These are phyloP conservation scores for Didymella sp. DNA, from an alignment of 2,329 filamentous ascomycete genomes.

Conservation along the genomic window DNA sequence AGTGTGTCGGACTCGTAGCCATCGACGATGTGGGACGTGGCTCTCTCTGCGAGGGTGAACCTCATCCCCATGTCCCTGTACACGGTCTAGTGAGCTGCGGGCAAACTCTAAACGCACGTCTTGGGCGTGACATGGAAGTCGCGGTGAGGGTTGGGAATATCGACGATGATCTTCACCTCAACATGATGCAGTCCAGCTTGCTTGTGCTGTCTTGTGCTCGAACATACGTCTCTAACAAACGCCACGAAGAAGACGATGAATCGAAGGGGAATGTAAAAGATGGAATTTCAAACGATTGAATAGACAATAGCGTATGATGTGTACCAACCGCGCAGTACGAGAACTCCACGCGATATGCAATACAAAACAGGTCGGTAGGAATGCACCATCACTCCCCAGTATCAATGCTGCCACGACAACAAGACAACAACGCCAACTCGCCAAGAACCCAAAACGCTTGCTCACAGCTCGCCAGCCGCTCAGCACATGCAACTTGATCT, in stretches of 20 bases:
- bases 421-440: constrained; percentile 1
- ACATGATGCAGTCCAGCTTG: too few relatives aligned
- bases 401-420: constrained; percentile 1
- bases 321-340: not conserved
- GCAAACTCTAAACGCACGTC: not conserved
- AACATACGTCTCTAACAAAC: too few relatives aligned
- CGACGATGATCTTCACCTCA: too few relatives aligned
- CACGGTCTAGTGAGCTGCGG: not conserved
- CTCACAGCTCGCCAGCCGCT: not conserved
- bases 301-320: constrained; percentile 3
- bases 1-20: not conserved
- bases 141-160: too few relatives aligned
- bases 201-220: too few relatives aligned
- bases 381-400: not conserved
- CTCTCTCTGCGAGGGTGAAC: not conserved
- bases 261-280: too few relatives aligned
- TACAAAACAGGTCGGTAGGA: not conserved
- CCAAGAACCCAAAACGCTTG: not conserved
- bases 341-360: constrained; percentile 13
- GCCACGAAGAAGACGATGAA: too few relatives aligned
- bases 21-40: not conserved
- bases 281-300: not conserved
- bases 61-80: not conserved
- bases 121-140: not conserved
- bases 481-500: not conserved